These are phyloP conservation scores for Yarrowia divulgata DNA, from an alignment of 805 yeast species.

Conservation along the genomic window DNA sequence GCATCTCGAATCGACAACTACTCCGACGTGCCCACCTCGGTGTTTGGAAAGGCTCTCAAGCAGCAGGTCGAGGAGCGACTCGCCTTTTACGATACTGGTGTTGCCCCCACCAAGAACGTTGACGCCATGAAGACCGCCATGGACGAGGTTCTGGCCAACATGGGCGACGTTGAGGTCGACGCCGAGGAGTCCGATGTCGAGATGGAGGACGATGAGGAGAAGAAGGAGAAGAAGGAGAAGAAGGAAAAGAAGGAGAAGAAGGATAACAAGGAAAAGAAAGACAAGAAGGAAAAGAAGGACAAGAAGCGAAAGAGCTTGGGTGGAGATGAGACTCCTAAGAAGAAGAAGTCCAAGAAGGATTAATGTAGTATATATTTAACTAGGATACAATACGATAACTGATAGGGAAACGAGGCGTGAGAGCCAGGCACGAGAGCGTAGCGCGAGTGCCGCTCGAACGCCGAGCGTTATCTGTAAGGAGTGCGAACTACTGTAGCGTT, in stretches of 20 bases:
- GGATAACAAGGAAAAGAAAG: conserved; percentile 58
- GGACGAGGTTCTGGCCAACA: conserved; percentile 60
- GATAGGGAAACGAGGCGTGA: too few relatives aligned
- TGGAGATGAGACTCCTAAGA: conserved; percentile 42
- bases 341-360: conserved; percentile 44
- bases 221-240: conserved; percentile 49
- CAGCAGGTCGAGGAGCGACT: conserved; percentile 98
- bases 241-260: conserved; percentile 54
- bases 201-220: conserved; percentile 52
- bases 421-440: too few relatives aligned
- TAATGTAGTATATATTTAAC: conserved; percentile 39
- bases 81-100: conserved; percentile 94
- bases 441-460: too few relatives aligned
- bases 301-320: conserved; percentile 51
- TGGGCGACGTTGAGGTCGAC: conserved; percentile 53
- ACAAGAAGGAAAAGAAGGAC: conserved; percentile 62
- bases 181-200: conserved; percentile 54
- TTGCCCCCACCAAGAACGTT: conserved; percentile 93
- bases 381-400: background rate
- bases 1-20: conserved; percentile 98
- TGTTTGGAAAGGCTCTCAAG: conserved; percentile 88
- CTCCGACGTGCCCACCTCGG: conserved; percentile 90
- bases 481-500: too few relatives aligned
- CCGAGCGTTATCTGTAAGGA: too few relatives aligned
- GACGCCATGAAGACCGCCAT: conserved; percentile 94